Evolutionary conservation across 2,329 filamentous ascomycete species (phyloP).

Genomic region (Colletotrichum musae): DNA sequence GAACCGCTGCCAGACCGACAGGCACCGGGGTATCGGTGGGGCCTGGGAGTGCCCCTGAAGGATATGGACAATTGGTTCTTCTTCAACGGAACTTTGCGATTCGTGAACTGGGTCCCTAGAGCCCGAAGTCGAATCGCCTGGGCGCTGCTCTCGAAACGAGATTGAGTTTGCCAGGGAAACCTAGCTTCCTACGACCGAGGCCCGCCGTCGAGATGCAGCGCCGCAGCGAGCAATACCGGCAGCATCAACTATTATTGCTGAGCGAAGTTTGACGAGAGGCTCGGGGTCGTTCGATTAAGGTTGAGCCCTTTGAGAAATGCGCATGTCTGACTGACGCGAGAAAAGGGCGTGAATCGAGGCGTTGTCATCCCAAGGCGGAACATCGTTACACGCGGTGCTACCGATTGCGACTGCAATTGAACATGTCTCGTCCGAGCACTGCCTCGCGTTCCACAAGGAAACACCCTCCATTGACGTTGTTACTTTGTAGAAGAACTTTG

Average conservation of each 20-base stretch:
- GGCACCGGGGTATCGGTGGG: slow-evolving; percentile 27
- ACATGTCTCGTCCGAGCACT: slow-evolving; percentile 5
- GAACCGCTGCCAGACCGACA: slow-evolving; percentile 31
- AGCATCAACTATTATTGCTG: not conserved
- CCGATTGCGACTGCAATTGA: slow-evolving; percentile 5
- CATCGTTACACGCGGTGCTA: slow-evolving; percentile 6
- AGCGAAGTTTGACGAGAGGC: not conserved
- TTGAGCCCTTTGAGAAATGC: slow-evolving; percentile 19
- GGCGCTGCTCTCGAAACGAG: slow-evolving; percentile 35
- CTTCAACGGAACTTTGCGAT: slow-evolving; percentile 34
- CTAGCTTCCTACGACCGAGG: slow-evolving; percentile 18
- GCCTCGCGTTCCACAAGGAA: slow-evolving; percentile 7
- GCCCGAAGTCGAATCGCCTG: slow-evolving; percentile 27
- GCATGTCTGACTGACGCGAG: not conserved
- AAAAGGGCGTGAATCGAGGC: not conserved
- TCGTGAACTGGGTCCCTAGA: slow-evolving; percentile 29
- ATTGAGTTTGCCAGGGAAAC: slow-evolving; percentile 40
- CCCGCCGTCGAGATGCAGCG: slow-evolving; percentile 7
- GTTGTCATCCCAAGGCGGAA: not conserved
- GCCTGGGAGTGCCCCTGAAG: slow-evolving; percentile 21
- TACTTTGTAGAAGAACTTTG: not conserved
- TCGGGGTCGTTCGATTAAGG: slow-evolving; percentile 36
- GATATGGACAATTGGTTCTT: slow-evolving; percentile 25
- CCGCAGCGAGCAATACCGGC: slow-evolving; percentile 7
- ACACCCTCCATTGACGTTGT: not conserved